These are phyloP conservation scores for Saccharomyces jurei DNA, from an alignment of 805 yeast species.

Conservation along the genomic window DNA sequence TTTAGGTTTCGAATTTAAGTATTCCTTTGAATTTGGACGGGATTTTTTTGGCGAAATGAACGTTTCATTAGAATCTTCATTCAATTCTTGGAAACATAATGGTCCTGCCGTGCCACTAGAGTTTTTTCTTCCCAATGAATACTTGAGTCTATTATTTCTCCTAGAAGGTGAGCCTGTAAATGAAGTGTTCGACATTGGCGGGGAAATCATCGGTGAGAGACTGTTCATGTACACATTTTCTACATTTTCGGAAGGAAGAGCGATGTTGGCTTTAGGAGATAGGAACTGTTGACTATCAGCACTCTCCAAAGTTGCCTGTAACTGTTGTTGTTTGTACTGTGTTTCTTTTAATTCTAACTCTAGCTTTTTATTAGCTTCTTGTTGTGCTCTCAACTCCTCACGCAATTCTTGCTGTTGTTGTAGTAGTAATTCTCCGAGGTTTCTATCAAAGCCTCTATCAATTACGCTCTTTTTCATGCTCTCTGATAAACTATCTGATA, in stretches of 20 bases:
- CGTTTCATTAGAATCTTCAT: background rate
- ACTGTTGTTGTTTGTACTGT: constrained; percentile 24
- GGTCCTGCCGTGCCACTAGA: background rate
- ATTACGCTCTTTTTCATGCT: background rate
- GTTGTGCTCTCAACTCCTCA: constrained; percentile 24
- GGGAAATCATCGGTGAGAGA: background rate
- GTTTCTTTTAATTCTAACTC: constrained; percentile 24
- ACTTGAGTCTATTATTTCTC: constrained; percentile 5
- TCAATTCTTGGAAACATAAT: constrained; percentile 1
- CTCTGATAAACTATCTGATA: background rate
- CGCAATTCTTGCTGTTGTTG: constrained; percentile 25
- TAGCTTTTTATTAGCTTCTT: constrained; percentile 22
- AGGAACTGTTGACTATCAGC: constrained; percentile 8
- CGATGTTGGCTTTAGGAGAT: background rate
- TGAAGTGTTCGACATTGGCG: background rate
- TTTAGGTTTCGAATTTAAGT: background rate
- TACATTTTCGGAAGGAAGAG: background rate
- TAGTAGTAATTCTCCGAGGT: constrained; percentile 11
- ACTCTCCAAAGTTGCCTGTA: constrained; percentile 20
- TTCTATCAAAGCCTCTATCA: constrained; percentile 5
- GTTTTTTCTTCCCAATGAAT: background rate
- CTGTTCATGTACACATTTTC: background rate
- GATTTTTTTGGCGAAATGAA: background rate
- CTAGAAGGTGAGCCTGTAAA: constrained; percentile 12
- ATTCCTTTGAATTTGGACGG: background rate